Evolutionary conservation across 2,329 filamentous ascomycete genomes (phyloP), one percentile per base, ranked within the genome.

Genomic region (Colletotrichum tamarilloi): DNA sequence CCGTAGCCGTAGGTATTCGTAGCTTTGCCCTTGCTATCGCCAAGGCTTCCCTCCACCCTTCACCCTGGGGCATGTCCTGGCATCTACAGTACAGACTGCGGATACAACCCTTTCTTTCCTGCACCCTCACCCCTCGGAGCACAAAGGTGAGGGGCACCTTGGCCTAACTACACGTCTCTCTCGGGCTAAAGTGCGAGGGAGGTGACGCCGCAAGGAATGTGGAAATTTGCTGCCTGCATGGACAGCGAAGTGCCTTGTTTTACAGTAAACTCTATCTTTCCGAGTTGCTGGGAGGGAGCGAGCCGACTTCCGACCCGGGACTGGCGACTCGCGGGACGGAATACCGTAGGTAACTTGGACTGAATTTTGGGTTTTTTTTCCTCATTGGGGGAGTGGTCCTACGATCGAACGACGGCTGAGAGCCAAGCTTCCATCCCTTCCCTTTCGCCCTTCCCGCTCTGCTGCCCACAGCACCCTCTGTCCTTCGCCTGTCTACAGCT

Each of bases 241-340:
- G 56, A 57, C 60, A 66, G 60, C 60, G 60, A 70, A 62, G 70
- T 73, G 70, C 70, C 67, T 70, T 73, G 70, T 73, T 73, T 73
- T 73, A 62, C 49, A 24, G 58, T 46, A 70, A 73, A 73, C 70
- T 73, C 70, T 66, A 73, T 73, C 70, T 73, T 62, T 60, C 66
- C 67, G 60, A 69, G 56, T 55, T 70, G 55, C 53, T 65, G 67
- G 66, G 55, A 55, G 63, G 35, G 26, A 60, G 70, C 56, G 67
- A 73, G 67, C 70, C 67, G 70, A 70, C 70, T 65, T 65, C 70
- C 70, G 70, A 73, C 66, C 70, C 66, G 67, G 70, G 53, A 60
- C 62, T 52, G 67, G 65, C 67, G 60, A 73, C 59, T 70, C 70
- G 70, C 35, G 66, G 65, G 58, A 64, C 63, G 53, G 30, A 53